phyloP scores from a whole-genome alignment of 148 eudicot genomes.

The Rhododendron mucronatum region DNA sequence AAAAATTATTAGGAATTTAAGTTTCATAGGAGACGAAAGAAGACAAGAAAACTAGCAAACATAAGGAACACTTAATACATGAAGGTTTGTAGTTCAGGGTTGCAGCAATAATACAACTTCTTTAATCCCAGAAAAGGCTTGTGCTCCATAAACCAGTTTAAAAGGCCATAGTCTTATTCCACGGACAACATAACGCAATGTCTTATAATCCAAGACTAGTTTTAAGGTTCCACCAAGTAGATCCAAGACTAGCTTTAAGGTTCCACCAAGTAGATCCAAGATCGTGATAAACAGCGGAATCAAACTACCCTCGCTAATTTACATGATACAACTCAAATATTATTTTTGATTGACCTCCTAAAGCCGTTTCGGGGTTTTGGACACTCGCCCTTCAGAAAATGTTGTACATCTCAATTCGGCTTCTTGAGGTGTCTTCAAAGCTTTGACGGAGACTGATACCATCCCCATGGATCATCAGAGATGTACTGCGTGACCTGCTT shows the following conservation, averaged over 20 bases:
- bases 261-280: background rate
- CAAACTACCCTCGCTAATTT: background rate
- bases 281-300: background rate
- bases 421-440: conserved; percentile 29
- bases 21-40: background rate
- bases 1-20: background rate
- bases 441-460: conserved; percentile 87
- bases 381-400: background rate
- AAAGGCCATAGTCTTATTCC: background rate
- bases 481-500: conserved; percentile 88
- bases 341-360: background rate
- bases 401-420: background rate
- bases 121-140: background rate
- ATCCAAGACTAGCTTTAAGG: background rate
- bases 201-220: background rate
- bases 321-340: too few species aligned
- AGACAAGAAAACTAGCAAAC: background rate
- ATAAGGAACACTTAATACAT: background rate
- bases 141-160: background rate
- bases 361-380: background rate
- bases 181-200: background rate
- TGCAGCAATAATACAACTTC: background rate
- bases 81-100: background rate
- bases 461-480: conserved; percentile 89
- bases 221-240: background rate